phyloP scores from a whole-genome alignment of 345 rosid species.

The Eucalyptus sp. region DNA sequence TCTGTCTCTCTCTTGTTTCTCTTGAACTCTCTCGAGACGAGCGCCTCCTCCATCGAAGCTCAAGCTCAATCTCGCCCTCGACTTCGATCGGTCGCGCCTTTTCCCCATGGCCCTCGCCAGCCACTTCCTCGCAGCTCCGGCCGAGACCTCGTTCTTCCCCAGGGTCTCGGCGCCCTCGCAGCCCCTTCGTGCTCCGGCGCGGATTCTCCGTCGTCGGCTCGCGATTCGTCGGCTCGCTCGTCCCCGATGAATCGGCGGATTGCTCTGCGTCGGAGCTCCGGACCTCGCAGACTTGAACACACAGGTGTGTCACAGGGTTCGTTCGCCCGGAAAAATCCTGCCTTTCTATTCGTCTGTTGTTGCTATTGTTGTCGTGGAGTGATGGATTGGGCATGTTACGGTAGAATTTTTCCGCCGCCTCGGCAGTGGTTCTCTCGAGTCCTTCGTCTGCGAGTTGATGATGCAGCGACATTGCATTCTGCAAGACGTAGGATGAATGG shows the following conservation, averaged over 20 bases:
- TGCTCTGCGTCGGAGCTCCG: background rate
- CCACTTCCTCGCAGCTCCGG: slow-evolving; percentile 37
- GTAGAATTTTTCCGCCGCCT: background rate
- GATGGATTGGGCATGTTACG: background rate
- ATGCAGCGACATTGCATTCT: background rate
- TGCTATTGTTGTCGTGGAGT: background rate
- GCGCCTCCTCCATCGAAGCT: background rate
- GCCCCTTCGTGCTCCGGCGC: background rate
- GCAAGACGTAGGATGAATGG: background rate
- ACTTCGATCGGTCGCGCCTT: background rate
- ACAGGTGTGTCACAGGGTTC: background rate
- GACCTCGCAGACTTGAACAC: background rate
- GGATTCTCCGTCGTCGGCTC: background rate
- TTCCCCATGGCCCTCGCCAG: slow-evolving; percentile 49
- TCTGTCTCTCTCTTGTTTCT: background rate
- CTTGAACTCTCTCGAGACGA: background rate
- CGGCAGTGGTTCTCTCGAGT: background rate
- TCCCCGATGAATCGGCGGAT: background rate
- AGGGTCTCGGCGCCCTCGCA: slow-evolving; percentile 3
- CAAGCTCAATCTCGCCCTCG: background rate
- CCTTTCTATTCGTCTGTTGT: background rate
- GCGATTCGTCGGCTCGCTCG: background rate
- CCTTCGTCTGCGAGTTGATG: background rate
- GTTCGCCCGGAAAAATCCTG: background rate
- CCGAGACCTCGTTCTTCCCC: slow-evolving; percentile 9